Conservation (phyloP, 345 rosid genomes). For the Firmiana major region DNA sequence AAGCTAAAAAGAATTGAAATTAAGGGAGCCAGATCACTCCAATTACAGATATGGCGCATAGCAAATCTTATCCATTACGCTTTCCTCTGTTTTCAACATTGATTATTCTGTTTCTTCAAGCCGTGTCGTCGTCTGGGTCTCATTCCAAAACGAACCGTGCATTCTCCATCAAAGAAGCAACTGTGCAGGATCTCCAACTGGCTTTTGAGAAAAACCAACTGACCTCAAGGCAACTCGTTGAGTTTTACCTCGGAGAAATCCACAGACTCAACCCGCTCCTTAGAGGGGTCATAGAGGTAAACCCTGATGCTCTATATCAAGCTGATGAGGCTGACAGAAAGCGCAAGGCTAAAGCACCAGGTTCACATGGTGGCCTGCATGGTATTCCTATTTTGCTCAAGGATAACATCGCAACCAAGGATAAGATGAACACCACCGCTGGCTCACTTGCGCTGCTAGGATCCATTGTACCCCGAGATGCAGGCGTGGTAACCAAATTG, state of each 20-base stretch:
- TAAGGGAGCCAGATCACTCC: neutral
- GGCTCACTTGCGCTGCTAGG: conserved; percentile 46
- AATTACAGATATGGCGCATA: neutral
- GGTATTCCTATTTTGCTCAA: conserved; percentile 57
- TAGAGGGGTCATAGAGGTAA: conserved; percentile 36
- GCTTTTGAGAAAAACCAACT: conserved; percentile 36
- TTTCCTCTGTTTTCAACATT: neutral
- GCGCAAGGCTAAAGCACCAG: conserved; percentile 18
- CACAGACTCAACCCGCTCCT: conserved; percentile 31
- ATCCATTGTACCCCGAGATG: conserved; percentile 42
- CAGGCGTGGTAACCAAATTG: conserved; percentile 42
- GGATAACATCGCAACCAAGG: conserved; percentile 53
- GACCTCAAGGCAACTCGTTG: conserved; percentile 36
- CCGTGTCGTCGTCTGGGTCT: neutral
- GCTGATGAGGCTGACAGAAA: conserved; percentile 38
- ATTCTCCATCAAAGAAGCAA: conserved; percentile 36
- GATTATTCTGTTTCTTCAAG: neutral
- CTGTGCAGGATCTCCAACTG: conserved; percentile 27
- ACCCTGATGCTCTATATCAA: conserved; percentile 35
- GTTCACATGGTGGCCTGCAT: conserved; percentile 27
- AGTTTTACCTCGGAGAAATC: conserved; percentile 32
- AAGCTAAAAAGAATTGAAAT: neutral
- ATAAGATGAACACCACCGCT: conserved; percentile 49
- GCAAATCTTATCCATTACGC: neutral
- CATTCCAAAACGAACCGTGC: neutral